Percentiles rank a stretch among this genome's conserved stretches.
These are phyloP conservation scores for Macrophomina pseudophaseolina DNA, from an alignment of 2,329 filamentous ascomycete genomes.

Conservation along the genomic window DNA sequence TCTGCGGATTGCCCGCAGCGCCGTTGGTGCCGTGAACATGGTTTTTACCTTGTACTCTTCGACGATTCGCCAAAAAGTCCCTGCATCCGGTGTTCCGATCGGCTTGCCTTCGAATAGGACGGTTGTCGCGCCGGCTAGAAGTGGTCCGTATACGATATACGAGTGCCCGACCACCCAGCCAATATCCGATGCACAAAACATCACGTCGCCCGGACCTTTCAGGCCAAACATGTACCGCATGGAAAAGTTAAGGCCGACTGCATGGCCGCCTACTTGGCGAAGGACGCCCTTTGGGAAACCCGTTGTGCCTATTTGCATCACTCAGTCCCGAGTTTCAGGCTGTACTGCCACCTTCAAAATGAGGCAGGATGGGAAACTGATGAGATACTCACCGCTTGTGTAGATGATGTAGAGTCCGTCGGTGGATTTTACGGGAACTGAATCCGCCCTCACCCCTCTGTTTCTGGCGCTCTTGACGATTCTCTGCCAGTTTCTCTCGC, in stretches of 20 bases:
- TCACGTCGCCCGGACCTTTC: conserved; percentile 81
- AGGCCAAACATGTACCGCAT: conserved; percentile 85
- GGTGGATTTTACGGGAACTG: conserved; percentile 77
- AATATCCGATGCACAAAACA: conserved; percentile 82
- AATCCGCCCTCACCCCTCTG: conserved; percentile 70
- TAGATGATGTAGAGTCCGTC: conserved; percentile 92
- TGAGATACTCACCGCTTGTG: conserved; percentile 62
- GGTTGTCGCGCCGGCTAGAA: conserved; percentile 83
- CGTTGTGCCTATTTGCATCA: conserved; percentile 63
- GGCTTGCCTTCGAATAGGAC: conserved; percentile 95
- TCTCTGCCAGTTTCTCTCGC: conserved; percentile 80
- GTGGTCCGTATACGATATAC: conserved; percentile 87
- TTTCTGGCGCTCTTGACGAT: conserved; percentile 73
- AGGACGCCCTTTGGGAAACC: conserved; percentile 83
- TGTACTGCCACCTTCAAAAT: background rate
- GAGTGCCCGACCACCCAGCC: conserved; percentile 89
- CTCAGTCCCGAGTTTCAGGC: conserved; percentile 5
- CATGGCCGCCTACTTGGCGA: conserved; percentile 82
- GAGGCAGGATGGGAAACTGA: background rate
- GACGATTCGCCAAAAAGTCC: conserved; percentile 85
- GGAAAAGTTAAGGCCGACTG: conserved; percentile 80
- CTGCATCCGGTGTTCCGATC: conserved; percentile 83
- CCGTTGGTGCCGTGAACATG: conserved; percentile 86
- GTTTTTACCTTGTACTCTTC: conserved; percentile 84
- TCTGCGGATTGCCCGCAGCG: conserved; percentile 82